Evolutionary conservation across 495 filamentous ascomycete species (phyloP), one percentile per base, ranked within the genome.

Genomic region (Amniculicola lignicola): DNA sequence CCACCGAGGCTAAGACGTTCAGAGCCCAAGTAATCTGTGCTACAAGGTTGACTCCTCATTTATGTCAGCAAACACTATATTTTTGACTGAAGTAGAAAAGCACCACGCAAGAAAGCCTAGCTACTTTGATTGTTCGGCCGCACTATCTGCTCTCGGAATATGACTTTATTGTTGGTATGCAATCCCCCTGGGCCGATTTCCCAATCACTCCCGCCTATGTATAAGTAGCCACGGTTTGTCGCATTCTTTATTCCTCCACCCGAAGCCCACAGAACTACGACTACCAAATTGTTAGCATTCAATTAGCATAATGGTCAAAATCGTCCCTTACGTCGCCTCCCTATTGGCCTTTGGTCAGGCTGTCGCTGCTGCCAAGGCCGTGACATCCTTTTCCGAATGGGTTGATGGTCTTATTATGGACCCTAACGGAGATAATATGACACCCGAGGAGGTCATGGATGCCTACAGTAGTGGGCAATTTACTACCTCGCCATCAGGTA

Each of bases 31-130:
- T n/a, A n/a, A n/a, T n/a, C n/a, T n/a, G n/a, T n/a, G n/a, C n/a
- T n/a, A n/a, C n/a, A n/a, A n/a, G n/a, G n/a, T n/a, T 18, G 19
- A 19, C 16, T 41, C 19, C 38, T 41, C 38, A 18, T 41, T 6
- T 16, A 41, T 41, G 38, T 41, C 38, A 41, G 38, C 38, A 41
- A 41, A n/a, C n/a, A n/a, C n/a, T n/a, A n/a, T n/a, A n/a, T n/a
- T n/a, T n/a, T 41, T 18, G 38, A 6, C 9, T 19, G 16, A 41
- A 41, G 38, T 41, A 19, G 38, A 41, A 41, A 41, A 41, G 7
- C 6, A 41, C 38, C 16, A 16, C 10, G 38, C 10, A 41, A 11
- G 7, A 7, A 41, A 41, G 38, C 10, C 16, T 41, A 41, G 9
- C n/a, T n/a, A n/a, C n/a, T n/a, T n/a, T n/a, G n/a, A n/a, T 41